A percentile compares a stretch with the other conserved stretches of the same genome.
Conservation (phyloP, 805 yeast genomes). For the Maudiozyma saulgeensis region DNA sequence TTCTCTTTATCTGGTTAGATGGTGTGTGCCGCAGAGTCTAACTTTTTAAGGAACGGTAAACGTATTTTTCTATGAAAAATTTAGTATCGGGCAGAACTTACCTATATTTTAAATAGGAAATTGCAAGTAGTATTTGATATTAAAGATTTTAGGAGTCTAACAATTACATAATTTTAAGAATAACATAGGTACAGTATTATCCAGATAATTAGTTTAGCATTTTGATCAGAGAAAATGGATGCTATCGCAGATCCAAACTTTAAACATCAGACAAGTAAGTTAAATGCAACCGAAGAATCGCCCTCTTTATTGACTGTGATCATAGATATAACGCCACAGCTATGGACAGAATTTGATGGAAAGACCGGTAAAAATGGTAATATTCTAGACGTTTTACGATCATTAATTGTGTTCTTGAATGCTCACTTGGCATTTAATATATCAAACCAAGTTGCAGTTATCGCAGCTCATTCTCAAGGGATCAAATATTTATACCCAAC, state of each 20-base stretch:
- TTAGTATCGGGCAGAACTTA: too few relatives aligned
- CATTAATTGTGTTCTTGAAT: constrained; percentile 68
- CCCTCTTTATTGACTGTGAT: constrained; percentile 76
- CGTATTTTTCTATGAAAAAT: too few relatives aligned
- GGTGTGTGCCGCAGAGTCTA: too few relatives aligned
- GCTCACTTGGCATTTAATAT: constrained; percentile 82
- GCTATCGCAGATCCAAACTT: constrained; percentile 30
- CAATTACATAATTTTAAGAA: not conserved
- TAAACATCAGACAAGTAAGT: constrained; percentile 17
- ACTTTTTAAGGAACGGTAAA: too few relatives aligned
- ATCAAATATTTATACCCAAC: constrained; percentile 63
- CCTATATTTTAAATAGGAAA: too few relatives aligned
- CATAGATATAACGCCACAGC: constrained; percentile 62
- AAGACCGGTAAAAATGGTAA: constrained; percentile 29
- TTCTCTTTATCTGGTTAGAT: too few relatives aligned
- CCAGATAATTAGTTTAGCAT: not conserved
- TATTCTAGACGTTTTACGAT: constrained; percentile 49
- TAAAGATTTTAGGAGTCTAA: too few relatives aligned
- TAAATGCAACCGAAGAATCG: constrained; percentile 39
- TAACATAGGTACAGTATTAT: not conserved
- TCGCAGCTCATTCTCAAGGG: constrained; percentile 65
- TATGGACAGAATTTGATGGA: constrained; percentile 32
- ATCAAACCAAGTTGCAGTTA: constrained; percentile 72
- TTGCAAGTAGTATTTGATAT: too few relatives aligned
- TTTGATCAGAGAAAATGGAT: constrained; percentile 17